These are phyloP conservation scores for Chimonanthus salicifolius DNA, from an alignment of 164 flowering plant genomes.

Conservation along the genomic window DNA sequence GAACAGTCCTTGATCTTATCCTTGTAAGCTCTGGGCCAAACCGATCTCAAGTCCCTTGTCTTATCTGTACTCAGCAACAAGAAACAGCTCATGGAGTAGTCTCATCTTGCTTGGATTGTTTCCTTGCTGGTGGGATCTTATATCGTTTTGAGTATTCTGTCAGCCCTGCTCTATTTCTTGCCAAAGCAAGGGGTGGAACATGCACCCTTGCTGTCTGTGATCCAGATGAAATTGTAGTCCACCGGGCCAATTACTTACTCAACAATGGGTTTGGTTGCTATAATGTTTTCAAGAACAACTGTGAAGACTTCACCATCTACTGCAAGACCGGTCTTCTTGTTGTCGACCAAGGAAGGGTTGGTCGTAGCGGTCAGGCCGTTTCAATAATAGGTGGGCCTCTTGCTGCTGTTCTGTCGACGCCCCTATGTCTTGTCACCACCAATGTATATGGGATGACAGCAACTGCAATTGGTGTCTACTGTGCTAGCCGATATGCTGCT, in stretches of 20 bases:
- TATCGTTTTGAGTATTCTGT: conserved; percentile 42
- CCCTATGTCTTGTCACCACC: conserved; percentile 22
- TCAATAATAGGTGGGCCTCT: conserved; percentile 28
- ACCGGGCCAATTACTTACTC: conserved; percentile 33
- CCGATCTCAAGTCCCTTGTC: conserved; percentile 20
- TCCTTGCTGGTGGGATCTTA: conserved; percentile 30
- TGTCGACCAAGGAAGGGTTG: conserved; percentile 17
- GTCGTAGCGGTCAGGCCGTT: conserved; percentile 38
- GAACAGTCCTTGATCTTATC: conserved; percentile 66
- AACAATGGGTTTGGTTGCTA: conserved; percentile 39
- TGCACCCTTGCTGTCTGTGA: conserved; percentile 41
- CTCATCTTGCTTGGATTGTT: conserved; percentile 36
- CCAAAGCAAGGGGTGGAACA: conserved; percentile 39
- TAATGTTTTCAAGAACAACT: conserved; percentile 34
- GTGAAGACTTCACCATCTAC: conserved; percentile 41
- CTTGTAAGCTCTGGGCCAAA: conserved; percentile 37
- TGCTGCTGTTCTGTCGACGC: conserved; percentile 29
- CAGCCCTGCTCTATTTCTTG: conserved; percentile 25
- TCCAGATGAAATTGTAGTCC: conserved; percentile 23
- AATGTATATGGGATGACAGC: conserved; percentile 27
- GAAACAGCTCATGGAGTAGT: conserved; percentile 35
- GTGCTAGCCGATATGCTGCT: conserved; percentile 28
- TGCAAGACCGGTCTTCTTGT: conserved; percentile 40
- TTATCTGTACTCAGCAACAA: conserved; percentile 37
- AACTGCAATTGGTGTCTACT: conserved; percentile 25